Base-by-base conservation (phyloP, 768 basidiomycete genomes). In the Lentinula sp. region DNA sequence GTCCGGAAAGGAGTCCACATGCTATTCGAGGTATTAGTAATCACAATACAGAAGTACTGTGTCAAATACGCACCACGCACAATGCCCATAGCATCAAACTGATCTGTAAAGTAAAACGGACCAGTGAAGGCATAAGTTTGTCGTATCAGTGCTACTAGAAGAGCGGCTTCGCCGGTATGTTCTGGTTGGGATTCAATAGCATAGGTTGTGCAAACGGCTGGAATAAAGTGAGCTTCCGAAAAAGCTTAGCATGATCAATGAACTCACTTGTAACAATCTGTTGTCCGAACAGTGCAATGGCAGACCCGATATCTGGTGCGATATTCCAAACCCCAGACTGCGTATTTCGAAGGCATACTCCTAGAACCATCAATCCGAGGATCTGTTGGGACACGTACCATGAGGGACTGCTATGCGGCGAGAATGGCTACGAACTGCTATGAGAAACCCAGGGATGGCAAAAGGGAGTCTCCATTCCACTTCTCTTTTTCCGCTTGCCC, bases 141-240 rank as follows among this genome's bases (percentile, higher is more conserved):
- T 32, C 57, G 57, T 16, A 57, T 48, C 16, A 57, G 16, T 28
- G 57, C 16, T 9, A 57, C 46, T 12, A 57, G 46, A n/a, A 57
- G 16, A 35, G 43, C 57, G 3, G 46, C 57, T 45, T 43, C 35
- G 7, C 16, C 20, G 13, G 57, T 48, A 15, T 57, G 39, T n/a
- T 20, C 28, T 28, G 43, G 57, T 33, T 57, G 46, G 35, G 43
- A 57, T 13, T 57, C 57, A 15, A 57, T 48, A 20, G 57, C 57
- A 57, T 57, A 57, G 2, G 57, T 57, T n/a, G 35, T 45, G 13
- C 42, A 45, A 28, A 57, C 57, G 12, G 57, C 51, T 53, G 36
- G 20, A 50, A 3, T 1, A 16, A n/a, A 6, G 28, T 28, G 28
- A 28, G 28, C 28, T 28, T 28, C 28, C 28, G 23, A 28, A 28